Evolutionary conservation across 2,329 filamentous ascomycete genomes (phyloP), one percentile per base, ranked within the genome.

Genomic region (Paracoccidioides lutzii): DNA sequence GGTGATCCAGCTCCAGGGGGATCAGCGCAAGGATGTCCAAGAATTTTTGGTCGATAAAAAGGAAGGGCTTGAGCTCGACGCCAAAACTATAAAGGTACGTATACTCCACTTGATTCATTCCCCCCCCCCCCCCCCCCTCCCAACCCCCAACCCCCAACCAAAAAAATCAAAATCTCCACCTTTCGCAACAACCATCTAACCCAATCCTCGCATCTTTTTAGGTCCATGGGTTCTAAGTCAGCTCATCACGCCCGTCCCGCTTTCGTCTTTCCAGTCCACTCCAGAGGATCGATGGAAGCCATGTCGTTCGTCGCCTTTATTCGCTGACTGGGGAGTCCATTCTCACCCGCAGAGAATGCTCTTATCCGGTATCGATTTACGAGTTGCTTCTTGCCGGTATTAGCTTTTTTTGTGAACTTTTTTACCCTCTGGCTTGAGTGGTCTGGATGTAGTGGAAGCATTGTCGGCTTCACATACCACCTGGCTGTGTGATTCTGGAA

Each of bases 1-100:
- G 81, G 91, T 97, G 81, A 96, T 98, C 72, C 93, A 98, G 81
- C 87, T 98, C 71, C 93, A 98, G 77, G 93, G 93, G 69, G 93
- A 98, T 75, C 93, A 98, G 81, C 91, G 93, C 77, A 95, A 95
- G 78, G 90, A 95, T 83, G 88, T 96, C 73, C 88, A 94, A 75
- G 90, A 96, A 71, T 98, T 97, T 80, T 84, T 97, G 75, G 84
- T 84, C 76, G 88, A 95, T 78, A 94, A 95, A 82, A 89, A 90
- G 76, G 88, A 90, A 71, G 91, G 91, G 69, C 82, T 97, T 68
- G 89, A 88, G 75, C 85, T 96, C 71, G 89, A 96, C 77, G 81
- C 84, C 75, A 95, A 96, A 83, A 94, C 86, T 77, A 95, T 97
- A 78, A 96, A 97, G 82, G 88, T 91, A 70, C 59, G 66, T 22